Evolutionary conservation across 2,329 filamentous ascomycete species (phyloP).

Genomic region (Penicillium capsulatum): DNA sequence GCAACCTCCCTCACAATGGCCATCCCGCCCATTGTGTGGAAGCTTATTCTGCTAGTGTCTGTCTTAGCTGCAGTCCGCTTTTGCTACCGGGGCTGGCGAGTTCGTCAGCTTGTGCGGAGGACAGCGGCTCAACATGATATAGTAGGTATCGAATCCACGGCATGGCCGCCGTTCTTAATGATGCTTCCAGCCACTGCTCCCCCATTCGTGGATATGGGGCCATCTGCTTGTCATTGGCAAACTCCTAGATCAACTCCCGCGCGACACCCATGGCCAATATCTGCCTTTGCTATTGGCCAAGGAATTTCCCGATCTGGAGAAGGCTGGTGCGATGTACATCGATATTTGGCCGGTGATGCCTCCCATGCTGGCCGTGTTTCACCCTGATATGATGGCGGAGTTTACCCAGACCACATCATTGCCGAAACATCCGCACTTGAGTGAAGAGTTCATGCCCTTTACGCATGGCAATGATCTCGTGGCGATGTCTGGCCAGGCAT

Average conservation of each 20-base stretch:
- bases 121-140: constrained; percentile 1
- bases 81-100: constrained; percentile 1
- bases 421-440: constrained; percentile 1
- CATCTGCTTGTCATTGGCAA: constrained; percentile 1
- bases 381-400: constrained; percentile 2
- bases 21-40: too few species aligned
- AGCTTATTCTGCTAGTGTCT: too few species aligned
- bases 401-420: constrained; percentile 1
- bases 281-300: not conserved
- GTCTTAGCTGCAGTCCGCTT: not conserved
- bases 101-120: not conserved
- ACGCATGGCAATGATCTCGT: constrained; percentile 1
- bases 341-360: constrained; percentile 1
- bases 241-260: not conserved
- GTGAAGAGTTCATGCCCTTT: not conserved
- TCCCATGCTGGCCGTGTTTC: not conserved
- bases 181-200: not conserved
- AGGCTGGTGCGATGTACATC: not conserved
- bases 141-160: too few species aligned
- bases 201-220: constrained; percentile 1
- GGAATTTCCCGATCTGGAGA: constrained; percentile 1
- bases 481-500: not conserved
- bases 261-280: not conserved
- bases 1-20: too few species aligned
- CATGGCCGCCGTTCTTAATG: not conserved